Evolutionary conservation across 2,329 filamentous ascomycete species (phyloP), one percentile per base, ranked within the genome.

Genomic region (Microdochium nivale): DNA sequence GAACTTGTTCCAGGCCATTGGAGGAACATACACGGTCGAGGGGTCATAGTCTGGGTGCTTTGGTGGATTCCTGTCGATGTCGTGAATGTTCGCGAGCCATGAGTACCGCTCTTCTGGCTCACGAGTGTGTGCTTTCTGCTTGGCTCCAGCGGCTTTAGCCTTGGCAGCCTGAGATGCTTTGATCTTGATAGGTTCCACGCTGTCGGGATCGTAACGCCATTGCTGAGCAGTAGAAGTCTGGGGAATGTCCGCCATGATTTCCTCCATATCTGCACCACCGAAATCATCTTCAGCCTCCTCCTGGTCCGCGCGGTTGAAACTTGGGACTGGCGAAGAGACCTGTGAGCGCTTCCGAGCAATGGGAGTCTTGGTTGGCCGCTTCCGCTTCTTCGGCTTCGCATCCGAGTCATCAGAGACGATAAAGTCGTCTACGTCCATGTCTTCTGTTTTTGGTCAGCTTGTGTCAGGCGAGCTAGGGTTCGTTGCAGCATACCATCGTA

Each of bases 21-120:
- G 87, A 0, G 94, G 94, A 32, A 99, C 87, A 67, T 86, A 96
- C n/a, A 99, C 79, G 0, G 90, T 95, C 21, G 89, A 80, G 9
- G 90, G 89, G 61, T 99, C 91, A 60, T 92, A 96, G 52, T 99
- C 92, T 0, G 91, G 86, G 66, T 96, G 83, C 10, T 80, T 85
- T 0, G 81, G 80, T 0, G 85, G 79, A 61, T 95, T 84, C 50
- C 85, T 83, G 61, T 97, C 90, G 48, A 90, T 89, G 66, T 99
- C 94, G 58, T 79, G 75, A 53, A 94, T 79, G 54, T 91, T 86
- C 49, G 90, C 91, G 51, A 99, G 78, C 94, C 94, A 99, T 13
- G 88, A 71, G 63, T 99, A 95, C 54, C 94, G 80, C 52, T 92
- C 78, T 56, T 95, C 89, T 1, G 91, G 90, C 47, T 96, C 90